phyloP scores from a whole-genome alignment of 2,329 filamentous ascomycete genomes.

The Arthrobotrys sinensis region DNA sequence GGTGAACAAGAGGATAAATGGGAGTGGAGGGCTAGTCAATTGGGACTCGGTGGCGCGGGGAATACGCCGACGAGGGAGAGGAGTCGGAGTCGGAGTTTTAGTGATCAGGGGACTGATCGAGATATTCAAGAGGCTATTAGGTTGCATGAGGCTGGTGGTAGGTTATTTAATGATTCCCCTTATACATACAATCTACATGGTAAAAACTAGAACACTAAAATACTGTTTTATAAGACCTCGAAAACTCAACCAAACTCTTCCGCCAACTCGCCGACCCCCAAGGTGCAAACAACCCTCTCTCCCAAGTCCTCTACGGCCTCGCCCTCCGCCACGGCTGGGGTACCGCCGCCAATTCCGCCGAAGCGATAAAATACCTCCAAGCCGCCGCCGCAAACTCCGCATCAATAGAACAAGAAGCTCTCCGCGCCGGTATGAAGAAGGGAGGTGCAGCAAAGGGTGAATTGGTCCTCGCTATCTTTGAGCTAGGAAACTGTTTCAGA shows the following conservation, averaged over 20 bases:
- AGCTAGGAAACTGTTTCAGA: slow-evolving; percentile 92
- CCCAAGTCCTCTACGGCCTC: slow-evolving; percentile 95
- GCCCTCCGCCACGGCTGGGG: slow-evolving; percentile 96
- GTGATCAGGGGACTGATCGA: slow-evolving; percentile 66
- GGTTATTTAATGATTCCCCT: slow-evolving; percentile 59
- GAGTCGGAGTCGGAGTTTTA: slow-evolving; percentile 61
- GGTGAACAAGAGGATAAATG: slow-evolving; percentile 57
- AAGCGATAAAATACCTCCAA: slow-evolving; percentile 86
- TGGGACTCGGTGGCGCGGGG: slow-evolving; percentile 27
- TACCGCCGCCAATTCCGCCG: slow-evolving; percentile 78
- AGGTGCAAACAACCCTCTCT: slow-evolving; percentile 90
- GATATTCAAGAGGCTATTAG: slow-evolving; percentile 95
- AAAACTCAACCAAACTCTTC: slow-evolving; percentile 87
- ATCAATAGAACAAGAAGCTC: slow-evolving; percentile 85
- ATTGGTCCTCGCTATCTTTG: slow-evolving; percentile 94
- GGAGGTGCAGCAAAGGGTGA: slow-evolving; percentile 96
- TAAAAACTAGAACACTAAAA: not conserved
- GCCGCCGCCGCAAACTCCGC: slow-evolving; percentile 92
- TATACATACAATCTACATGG: not conserved
- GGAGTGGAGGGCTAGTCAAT: slow-evolving; percentile 60
- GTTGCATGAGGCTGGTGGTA: slow-evolving; percentile 84
- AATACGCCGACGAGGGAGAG: slow-evolving; percentile 4
- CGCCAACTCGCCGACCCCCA: slow-evolving; percentile 84
- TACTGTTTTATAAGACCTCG: no score
- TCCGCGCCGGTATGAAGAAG: slow-evolving; percentile 89